Evolutionary conservation across 306 rosid genomes (phyloP), one percentile per base, ranked within the genome.

Genomic region (Cicer bijugum): DNA sequence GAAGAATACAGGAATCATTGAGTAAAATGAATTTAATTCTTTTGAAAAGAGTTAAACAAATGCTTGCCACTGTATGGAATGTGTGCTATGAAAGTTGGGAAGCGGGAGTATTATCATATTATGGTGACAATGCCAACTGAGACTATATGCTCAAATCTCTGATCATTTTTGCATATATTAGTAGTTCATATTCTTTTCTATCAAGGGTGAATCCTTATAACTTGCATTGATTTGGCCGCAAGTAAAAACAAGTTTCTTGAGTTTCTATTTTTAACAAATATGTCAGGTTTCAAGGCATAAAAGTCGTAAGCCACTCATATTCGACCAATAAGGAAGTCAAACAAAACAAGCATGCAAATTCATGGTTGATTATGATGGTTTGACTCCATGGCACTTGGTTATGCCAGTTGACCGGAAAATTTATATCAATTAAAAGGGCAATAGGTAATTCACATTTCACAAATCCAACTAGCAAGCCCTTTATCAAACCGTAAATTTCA

Each of bases 401-500:
- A 56, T 43, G 35, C 64, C 43, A 51, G 62, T 50, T 57, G 35
- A 58, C 8, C 5, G 60, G 67, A 33, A 63, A 39, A 78, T 56
- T 28, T 33, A 35, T 56, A 23, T 74, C 57, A 9, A 55, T 6
- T 46, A 47, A 39, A 56, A 64, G 28, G 59, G 50, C 14, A 60
- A 43, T 72, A 28, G 38, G 39, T 62, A 60, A 67, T 60, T 72
- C 56, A 17, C 46, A 59, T 68, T 76, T 51, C 62, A 20, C 58
- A 52, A 52, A 52, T 52, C 50, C 38, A 44, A 77, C 57, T 15
- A 52, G 51, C 51, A 62, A 40, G 23, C 53, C 45, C 55, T 39
- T 64, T 9, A 58, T 64, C n/a, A 63, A 61, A 71, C 56, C 33
- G 23, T 8, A 60, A 50, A 65, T 75, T 76, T 60, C 66, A 80